Conservation (phyloP, 441 rosid species). For the Populus tomentosa region DNA sequence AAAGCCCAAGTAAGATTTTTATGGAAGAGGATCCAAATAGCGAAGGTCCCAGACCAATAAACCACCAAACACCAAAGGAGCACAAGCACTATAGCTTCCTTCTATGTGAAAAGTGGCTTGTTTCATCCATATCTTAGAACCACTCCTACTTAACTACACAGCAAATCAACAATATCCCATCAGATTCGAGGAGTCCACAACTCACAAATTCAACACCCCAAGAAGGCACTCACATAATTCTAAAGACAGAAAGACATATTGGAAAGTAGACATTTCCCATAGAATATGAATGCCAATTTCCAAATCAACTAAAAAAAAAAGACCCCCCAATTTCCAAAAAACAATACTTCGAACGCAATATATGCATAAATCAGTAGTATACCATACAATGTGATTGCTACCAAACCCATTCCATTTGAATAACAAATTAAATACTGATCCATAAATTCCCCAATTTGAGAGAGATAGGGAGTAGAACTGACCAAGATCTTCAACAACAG, state of each 20-base stretch:
- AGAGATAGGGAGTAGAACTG: slow-evolving; percentile 3
- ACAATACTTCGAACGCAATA: background rate
- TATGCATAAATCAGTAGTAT: background rate
- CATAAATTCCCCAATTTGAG: background rate
- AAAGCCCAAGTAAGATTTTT: background rate
- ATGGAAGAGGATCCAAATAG: background rate
- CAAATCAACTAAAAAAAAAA: background rate
- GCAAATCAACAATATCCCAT: background rate
- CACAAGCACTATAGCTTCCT: background rate
- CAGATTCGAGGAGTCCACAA: background rate
- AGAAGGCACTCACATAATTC: background rate
- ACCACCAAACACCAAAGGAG: background rate
- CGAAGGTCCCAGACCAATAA: background rate
- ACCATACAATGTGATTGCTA: no score
- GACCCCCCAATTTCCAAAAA: no score
- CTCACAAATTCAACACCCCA: background rate
- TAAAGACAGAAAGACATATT: background rate
- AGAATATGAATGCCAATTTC: background rate
- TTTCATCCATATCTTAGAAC: background rate
- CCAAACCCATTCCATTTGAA: background rate
- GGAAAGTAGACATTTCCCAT: background rate
- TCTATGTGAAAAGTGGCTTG: background rate
- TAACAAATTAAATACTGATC: background rate
- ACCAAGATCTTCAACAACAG: slow-evolving; percentile 86
- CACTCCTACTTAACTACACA: background rate